Evolutionary conservation across 371 early-diverging fungal genomes (phyloP), one percentile per base, ranked within the genome.

Genomic region (Coemansia sp.): DNA sequence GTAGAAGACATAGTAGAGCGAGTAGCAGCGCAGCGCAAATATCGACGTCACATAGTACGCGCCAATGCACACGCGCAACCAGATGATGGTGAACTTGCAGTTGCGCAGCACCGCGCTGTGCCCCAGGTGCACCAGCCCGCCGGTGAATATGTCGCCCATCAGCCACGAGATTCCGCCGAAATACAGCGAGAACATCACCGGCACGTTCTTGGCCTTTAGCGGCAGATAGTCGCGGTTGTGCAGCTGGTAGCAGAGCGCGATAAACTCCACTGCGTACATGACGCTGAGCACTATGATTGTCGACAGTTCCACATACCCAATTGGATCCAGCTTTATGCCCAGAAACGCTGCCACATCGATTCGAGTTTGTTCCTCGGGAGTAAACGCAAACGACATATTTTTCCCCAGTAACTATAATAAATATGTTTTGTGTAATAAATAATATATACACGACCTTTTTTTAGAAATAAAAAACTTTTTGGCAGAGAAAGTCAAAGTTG

Each of bases 161-260:
- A 72, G 34, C 67, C 67, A 72, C 1, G 34, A 12, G 2, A 72
- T 44, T 0, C 42, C 63, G 5, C 67, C 72, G 31, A 68, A 33
- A 16, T 51, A 68, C 5, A 72, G 43, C 6, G 68, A 64, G n/a
- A 54, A 46, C 77, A 76, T 76, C 2, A 71, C 11, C 1, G 67
- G 68, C 1, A 76, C 62, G 40, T 71, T 76, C 42, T 76, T 76
- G 18, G 57, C 72, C 2, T 64, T 61, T 4, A 76, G 57, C 10
- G 77, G 77, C n/a, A 67, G 60, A 24, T 76, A 76, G 49, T 67
- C 39, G 18, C 72, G 63, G 57, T 76, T 60, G 29, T 49, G 49
- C 14, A 70, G 40, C 40, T 64, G 63, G 55, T 67, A 76, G 49
- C 58, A 62, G 8, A 71, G 50, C 1, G 65, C 77, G 18, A 71